These are phyloP conservation scores for Penicillium longicatenatum DNA, from an alignment of 495 filamentous ascomycete species.

Conservation along the genomic window DNA sequence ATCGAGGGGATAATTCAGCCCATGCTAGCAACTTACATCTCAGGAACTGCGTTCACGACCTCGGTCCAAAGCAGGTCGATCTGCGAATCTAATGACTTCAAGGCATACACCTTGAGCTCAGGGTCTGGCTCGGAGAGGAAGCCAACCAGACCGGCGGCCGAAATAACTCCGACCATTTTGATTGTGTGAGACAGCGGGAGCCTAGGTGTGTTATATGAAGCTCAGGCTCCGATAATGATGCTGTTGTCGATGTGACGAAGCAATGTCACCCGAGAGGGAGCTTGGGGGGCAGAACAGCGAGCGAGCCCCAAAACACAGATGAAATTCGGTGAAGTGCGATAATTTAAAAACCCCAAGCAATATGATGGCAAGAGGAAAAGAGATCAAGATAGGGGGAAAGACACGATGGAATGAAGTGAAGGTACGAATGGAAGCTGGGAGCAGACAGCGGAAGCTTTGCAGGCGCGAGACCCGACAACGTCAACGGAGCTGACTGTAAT, in stretches of 20 bases:
- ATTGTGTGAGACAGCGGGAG: conserved; percentile 13
- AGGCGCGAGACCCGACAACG: conserved; percentile 40
- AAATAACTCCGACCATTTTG: conserved; percentile 89
- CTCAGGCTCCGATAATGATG: conserved; percentile 18
- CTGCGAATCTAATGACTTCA: conserved; percentile 90
- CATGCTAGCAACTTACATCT: conserved; percentile 69
- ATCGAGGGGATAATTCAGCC: background rate
- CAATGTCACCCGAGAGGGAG: conserved; percentile 41
- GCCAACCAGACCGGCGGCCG: conserved; percentile 91
- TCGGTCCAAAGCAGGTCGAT: conserved; percentile 98
- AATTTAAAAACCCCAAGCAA: conserved; percentile 15
- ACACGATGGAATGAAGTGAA: conserved; percentile 29
- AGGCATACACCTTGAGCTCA: conserved; percentile 88
- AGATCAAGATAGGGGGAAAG: conserved; percentile 22
- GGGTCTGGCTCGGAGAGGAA: conserved; percentile 93
- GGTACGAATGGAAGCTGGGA: conserved; percentile 32
- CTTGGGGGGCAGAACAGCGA: conserved; percentile 28
- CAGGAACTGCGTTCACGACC: conserved; percentile 84
- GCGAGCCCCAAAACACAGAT: conserved; percentile 23
- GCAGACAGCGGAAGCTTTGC: conserved; percentile 40
- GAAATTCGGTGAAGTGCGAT: conserved; percentile 6
- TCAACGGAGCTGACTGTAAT: conserved; percentile 41
- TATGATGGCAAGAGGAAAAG: conserved; percentile 18
- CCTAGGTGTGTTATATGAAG: conserved; percentile 16
- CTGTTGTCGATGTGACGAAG: conserved; percentile 38